Percentiles rank a stretch among this genome's conserved stretches.
Evolutionary conservation across 805 yeast species (phyloP).

Genomic region (Saccharomyces kudriavzevii): DNA sequence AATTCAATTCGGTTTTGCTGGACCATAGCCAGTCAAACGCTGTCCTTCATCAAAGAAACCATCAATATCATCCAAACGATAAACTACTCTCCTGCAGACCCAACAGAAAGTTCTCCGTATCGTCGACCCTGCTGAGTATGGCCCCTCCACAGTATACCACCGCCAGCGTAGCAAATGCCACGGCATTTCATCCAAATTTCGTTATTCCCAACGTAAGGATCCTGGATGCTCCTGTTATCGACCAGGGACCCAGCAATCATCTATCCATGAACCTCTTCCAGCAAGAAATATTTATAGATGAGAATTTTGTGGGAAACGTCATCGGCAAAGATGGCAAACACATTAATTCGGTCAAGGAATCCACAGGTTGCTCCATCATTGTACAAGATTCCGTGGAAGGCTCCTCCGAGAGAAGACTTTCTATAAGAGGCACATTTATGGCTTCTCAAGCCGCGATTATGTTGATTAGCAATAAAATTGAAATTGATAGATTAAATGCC

Average conservation of each 20-base stretch:
- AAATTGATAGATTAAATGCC: conserved; percentile 50
- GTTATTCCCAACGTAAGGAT: conserved; percentile 23
- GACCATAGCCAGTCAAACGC: conserved; percentile 4
- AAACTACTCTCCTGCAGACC: conserved; percentile 13
- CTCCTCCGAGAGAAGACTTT: conserved; percentile 50
- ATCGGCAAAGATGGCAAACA: conserved; percentile 84
- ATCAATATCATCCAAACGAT: conserved; percentile 21
- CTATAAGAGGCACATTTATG: conserved; percentile 57
- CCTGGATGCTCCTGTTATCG: conserved; percentile 12
- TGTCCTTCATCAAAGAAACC: conserved; percentile 20
- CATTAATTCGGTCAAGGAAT: conserved; percentile 65
- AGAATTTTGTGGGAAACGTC: conserved; percentile 70
- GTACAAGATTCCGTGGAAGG: conserved; percentile 55
- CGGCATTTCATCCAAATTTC: conserved; percentile 20
- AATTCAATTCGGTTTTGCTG: conserved; percentile 21
- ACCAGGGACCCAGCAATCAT: conserved; percentile 51
- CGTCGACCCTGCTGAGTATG: conserved; percentile 4
- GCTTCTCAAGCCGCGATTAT: conserved; percentile 67
- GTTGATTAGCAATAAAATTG: conserved; percentile 64
- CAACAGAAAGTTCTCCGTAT: conserved; percentile 11
- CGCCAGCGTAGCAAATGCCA: conserved; percentile 22
- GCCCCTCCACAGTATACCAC: conserved; percentile 17
- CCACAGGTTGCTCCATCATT: conserved; percentile 67
- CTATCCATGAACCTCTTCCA: conserved; percentile 59
- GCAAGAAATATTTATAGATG: conserved; percentile 70